phyloP scores from a whole-genome alignment of 1,139 yeast genomes.

The Casaregolazyma lundiana region DNA sequence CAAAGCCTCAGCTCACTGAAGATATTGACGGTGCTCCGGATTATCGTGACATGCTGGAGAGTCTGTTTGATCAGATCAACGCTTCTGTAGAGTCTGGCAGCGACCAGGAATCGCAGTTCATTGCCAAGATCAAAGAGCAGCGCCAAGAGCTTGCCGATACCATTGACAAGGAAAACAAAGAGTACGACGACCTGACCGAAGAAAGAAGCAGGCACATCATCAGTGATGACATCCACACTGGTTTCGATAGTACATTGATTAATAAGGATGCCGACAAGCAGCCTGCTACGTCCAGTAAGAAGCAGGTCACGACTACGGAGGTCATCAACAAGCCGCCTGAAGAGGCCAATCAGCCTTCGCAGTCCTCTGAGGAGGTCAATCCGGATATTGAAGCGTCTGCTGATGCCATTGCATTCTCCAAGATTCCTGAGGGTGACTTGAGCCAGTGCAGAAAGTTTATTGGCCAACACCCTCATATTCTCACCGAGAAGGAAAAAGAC shows the following conservation, averaged over 20 bases:
- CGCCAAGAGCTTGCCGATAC: constrained; percentile 33
- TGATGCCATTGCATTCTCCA: constrained; percentile 63
- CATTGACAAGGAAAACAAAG: constrained; percentile 56
- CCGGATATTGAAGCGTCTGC: constrained; percentile 38
- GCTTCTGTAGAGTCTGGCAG: constrained; percentile 41
- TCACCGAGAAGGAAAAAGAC: constrained; percentile 83
- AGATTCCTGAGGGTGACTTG: constrained; percentile 48
- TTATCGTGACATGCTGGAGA: constrained; percentile 88
- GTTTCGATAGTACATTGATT: constrained; percentile 80
- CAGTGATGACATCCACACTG: constrained; percentile 90
- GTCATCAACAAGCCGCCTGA: constrained; percentile 31
- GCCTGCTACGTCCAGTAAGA: constrained; percentile 17
- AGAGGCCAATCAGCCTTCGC: constrained; percentile 11
- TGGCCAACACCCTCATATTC: constrained; percentile 59
- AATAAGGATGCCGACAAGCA: constrained; percentile 45
- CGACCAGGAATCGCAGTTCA: constrained; percentile 21
- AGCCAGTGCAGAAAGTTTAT: constrained; percentile 49
- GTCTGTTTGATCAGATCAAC: constrained; percentile 70
- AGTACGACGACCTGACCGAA: constrained; percentile 59
- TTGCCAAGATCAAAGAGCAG: constrained; percentile 32
- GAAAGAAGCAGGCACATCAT: constrained; percentile 76
- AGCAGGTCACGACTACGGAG: constrained; percentile 29
- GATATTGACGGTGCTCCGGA: constrained; percentile 61
- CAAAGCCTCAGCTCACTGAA: constrained; percentile 43
- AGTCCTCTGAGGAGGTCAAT: constrained; percentile 7